Conservation (phyloP, 495 filamentous ascomycete species). For the Lentithecium fluviatile region DNA sequence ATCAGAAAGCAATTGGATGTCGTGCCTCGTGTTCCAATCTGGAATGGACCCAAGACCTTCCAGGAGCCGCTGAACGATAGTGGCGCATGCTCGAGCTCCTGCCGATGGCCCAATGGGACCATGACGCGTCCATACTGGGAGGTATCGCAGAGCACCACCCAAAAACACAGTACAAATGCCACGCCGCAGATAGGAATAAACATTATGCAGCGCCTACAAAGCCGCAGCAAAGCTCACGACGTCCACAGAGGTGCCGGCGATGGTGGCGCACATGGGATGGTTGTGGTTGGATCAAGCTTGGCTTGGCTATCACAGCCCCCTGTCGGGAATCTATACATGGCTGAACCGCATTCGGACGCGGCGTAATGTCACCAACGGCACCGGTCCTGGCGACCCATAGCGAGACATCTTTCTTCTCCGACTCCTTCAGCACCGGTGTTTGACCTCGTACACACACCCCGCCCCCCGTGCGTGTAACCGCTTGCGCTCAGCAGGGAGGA, state of each 20-base stretch:
- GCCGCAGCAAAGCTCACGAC: background rate
- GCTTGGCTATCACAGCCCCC: conserved; percentile 1
- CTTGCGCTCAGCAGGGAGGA: background rate
- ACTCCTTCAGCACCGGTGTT: background rate
- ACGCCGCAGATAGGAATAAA: background rate
- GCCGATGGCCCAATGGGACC: conserved; percentile 8
- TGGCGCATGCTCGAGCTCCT: conserved; percentile 17
- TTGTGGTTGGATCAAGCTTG: conserved; percentile 20
- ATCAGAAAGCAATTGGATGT: background rate
- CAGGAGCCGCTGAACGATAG: conserved; percentile 47
- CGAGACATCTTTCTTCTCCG: background rate
- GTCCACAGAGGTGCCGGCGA: background rate
- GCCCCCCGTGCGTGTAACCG: conserved; percentile 1
- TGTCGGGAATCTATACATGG: background rate
- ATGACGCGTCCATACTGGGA: conserved; percentile 17
- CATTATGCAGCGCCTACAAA: background rate
- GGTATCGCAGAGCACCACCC: background rate
- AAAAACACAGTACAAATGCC: conserved; percentile 1
- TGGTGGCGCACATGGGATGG: conserved; percentile 17
- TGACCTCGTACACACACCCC: background rate
- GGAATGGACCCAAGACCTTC: conserved; percentile 60
- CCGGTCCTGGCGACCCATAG: background rate
- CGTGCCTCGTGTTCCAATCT: conserved; percentile 60
- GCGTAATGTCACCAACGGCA: conserved; percentile 10
- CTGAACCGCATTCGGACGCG: conserved; percentile 20